A percentile compares a stretch with the other conserved stretches of the same genome.
Evolutionary conservation across 2,329 filamentous ascomycete species (phyloP).

Genomic region (Colletotrichum gigasporum): DNA sequence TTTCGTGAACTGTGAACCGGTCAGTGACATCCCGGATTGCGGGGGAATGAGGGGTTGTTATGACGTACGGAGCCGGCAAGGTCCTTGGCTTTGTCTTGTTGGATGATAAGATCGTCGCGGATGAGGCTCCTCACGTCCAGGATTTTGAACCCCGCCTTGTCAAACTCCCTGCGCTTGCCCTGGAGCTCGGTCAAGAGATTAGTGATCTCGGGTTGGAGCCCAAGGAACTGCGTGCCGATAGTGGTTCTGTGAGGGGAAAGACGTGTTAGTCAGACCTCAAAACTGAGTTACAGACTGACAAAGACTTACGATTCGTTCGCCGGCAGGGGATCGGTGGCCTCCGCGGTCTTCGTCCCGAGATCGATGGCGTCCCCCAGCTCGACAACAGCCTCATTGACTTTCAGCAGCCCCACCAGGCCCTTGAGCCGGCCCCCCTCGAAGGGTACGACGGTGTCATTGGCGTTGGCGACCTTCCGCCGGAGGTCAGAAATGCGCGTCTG

Average conservation of each 20-base stretch:
- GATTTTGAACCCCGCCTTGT: slow-evolving; percentile 27
- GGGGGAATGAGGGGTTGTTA: rapidly evolving
- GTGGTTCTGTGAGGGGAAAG: background rate
- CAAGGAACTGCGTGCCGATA: slow-evolving; percentile 4
- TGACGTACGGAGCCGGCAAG: slow-evolving; percentile 6
- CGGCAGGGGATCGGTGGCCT: slow-evolving; percentile 4
- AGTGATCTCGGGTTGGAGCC: slow-evolving; percentile 16
- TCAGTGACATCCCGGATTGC: background rate
- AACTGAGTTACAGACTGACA: background rate
- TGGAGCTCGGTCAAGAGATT: slow-evolving; percentile 3
- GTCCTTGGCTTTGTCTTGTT: slow-evolving; percentile 16
- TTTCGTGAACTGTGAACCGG: slow-evolving; percentile 2
- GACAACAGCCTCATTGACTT: slow-evolving; percentile 22
- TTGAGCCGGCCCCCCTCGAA: slow-evolving; percentile 16
- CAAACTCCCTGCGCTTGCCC: slow-evolving; percentile 17
- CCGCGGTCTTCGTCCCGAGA: background rate
- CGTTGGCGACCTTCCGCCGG: background rate
- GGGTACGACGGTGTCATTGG: slow-evolving; percentile 14
- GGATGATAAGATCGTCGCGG: slow-evolving; percentile 12
- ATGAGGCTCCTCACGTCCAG: slow-evolving; percentile 25
- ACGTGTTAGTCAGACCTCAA: background rate
- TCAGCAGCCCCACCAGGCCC: slow-evolving; percentile 17
- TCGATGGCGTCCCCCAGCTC: slow-evolving; percentile 12
- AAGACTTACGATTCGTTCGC: slow-evolving; percentile 15
- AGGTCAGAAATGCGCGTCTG: slow-evolving; percentile 6